Evolutionary conservation across 2,329 filamentous ascomycete genomes (phyloP), one percentile per base, ranked within the genome.

Genomic region (Ceratocystis destructans): DNA sequence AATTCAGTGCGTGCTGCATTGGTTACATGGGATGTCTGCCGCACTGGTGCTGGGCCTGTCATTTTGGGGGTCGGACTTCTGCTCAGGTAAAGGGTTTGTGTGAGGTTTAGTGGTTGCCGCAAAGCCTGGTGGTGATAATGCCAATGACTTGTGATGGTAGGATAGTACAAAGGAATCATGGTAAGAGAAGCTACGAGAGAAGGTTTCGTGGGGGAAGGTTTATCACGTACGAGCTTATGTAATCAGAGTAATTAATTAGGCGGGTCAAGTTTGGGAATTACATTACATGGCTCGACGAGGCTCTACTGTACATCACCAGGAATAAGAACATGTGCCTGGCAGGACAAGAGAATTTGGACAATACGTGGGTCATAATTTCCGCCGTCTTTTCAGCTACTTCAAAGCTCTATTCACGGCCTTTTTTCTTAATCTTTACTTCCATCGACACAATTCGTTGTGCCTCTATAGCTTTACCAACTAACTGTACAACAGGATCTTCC

Each of bases 1-100:
- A 77, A 73, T 31, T 73, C 72, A 66, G 75, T 75, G 59, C 76
- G 72, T 44, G 66, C 64, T 48, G 64, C 50, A 41, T 67, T 69
- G 22, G 59, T 45, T 17, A 48, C 63, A 22, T 55, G 62, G 15
- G 48, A 12, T 53, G 7, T 59, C 15, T 5, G 31, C 55, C 20
- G 31, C 28, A 44, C 37, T 50, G 59, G 22, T 41, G 55, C 20
- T 66, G 53, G 22, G 53, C 25, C 61, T 62, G 31, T 12, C 25
- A 64, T 50, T 59, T 45, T 46, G 64, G 25, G 7, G 15, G 22
- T 41, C 17, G 12, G 44, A 8, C 5, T 37, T 37, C 3, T 33
- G 55, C 31, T 59, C 5, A 3, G 17, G 3, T 31, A 59, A 37
- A 33, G 22, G 12, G n/a, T 5, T 15, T 25, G 48, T 28, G 10